Conservation (phyloP, 139 green algal genomes). For the Coelastrella sp. region DNA sequence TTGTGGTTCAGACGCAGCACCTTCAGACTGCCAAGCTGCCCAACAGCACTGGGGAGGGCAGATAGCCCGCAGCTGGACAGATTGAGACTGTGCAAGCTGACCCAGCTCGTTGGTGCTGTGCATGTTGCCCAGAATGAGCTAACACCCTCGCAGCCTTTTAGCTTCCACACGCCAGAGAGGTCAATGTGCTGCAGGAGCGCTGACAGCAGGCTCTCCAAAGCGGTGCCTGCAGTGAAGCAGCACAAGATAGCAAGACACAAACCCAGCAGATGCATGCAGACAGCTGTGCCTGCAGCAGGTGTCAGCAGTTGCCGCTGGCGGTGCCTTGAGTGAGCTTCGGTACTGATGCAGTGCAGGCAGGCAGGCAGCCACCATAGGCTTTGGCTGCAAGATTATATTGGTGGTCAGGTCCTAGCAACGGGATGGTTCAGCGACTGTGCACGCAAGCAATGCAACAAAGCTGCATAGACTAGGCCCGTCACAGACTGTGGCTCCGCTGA, state of each 20-base stretch:
- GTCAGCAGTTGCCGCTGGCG: too few relatives aligned
- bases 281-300: too few relatives aligned
- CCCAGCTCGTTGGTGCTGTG: constrained; percentile 44
- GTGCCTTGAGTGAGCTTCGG: too few relatives aligned
- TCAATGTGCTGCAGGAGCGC: constrained; percentile 62
- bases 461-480: too few relatives aligned
- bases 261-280: too few relatives aligned
- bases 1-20: constrained; percentile 71
- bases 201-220: constrained; percentile 51
- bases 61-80: constrained; percentile 71
- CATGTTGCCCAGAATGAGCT: constrained; percentile 62
- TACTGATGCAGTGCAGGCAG: too few relatives aligned
- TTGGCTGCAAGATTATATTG: too few relatives aligned
- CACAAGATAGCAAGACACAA: neutral
- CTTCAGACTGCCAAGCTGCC: constrained; percentile 45
- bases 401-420: too few relatives aligned
- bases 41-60: constrained; percentile 57
- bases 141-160: constrained; percentile 69
- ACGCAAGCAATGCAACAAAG: too few relatives aligned
- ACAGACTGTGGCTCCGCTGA: too few relatives aligned
- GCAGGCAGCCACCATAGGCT: too few relatives aligned
- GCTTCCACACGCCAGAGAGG: constrained; percentile 61
- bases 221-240: constrained; percentile 2
- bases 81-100: constrained; percentile 68
- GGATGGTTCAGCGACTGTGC: too few relatives aligned